Conservation (phyloP, 352 stramenopile genomes). For the Blastocystis sp. region DNA sequence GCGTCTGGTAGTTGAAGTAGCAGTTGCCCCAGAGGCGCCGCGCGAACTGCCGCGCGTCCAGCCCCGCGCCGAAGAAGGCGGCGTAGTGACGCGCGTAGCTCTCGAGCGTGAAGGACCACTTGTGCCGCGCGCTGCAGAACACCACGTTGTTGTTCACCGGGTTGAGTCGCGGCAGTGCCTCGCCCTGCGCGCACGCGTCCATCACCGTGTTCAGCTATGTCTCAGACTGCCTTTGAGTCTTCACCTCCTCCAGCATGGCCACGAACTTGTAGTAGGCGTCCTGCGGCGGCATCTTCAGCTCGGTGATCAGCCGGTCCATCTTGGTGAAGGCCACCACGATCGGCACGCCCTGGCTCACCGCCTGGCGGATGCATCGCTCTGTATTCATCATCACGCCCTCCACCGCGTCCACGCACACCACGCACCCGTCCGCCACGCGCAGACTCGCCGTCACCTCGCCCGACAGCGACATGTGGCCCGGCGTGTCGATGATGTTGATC, state of each 20-base stretch:
- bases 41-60: slow-evolving; percentile 83
- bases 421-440: slow-evolving; percentile 86
- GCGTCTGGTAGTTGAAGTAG: slow-evolving; percentile 88
- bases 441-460: slow-evolving; percentile 73
- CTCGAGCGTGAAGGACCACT: slow-evolving; percentile 92
- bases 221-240: slow-evolving; percentile 76
- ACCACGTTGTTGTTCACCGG: slow-evolving; percentile 91
- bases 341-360: slow-evolving; percentile 83
- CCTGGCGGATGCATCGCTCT: slow-evolving; percentile 87
- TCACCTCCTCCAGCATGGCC: slow-evolving; percentile 94
- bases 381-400: slow-evolving; percentile 98
- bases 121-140: slow-evolving; percentile 91
- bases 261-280: slow-evolving; percentile 97
- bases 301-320: slow-evolving; percentile 94
- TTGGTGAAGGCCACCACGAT: slow-evolving; percentile 93
- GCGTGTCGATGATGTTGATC: slow-evolving; percentile 88
- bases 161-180: slow-evolving; percentile 76
- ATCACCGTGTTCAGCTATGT: slow-evolving; percentile 71
- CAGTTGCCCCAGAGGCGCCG: slow-evolving; percentile 92
- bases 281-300: slow-evolving; percentile 92
- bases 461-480: slow-evolving; percentile 38
- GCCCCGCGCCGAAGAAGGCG: slow-evolving; percentile 74
- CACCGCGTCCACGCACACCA: slow-evolving; percentile 93
- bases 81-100: slow-evolving; percentile 86
- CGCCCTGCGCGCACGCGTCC: slow-evolving; percentile 2